Evolutionary conservation across 305 asterid genomes (phyloP), one percentile per base, ranked within the genome.

Genomic region (Ilex paraguariensis): DNA sequence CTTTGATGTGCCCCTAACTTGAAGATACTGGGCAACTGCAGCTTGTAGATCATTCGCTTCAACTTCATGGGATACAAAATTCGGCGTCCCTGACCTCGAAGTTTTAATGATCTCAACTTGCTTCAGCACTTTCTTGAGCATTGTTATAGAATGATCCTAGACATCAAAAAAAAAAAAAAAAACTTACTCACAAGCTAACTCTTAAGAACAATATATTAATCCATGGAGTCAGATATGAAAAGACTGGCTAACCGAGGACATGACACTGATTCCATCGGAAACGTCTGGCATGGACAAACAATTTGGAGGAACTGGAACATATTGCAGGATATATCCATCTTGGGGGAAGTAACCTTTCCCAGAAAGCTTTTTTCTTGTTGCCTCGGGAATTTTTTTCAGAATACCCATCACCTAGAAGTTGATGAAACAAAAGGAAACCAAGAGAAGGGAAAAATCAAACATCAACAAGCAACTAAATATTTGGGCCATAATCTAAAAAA

Each of bases 251-350:
- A 93, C 99, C 75, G 87, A 84, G 13, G 99, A 93, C 96, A 85
- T 87, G 40, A 92, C 82, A 59, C 81, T 84, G 59, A 78, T 80
- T 70, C 99, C 99, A 83, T 93, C 99, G 17, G 99, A 87, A 56
- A 93, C 39, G 64, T 93, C 99, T 66, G 99, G 99, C 54, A 87
- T 91, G 13, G 97, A 93, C 79, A 93, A 84, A 77, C 96, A 93
- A 79, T 93, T 93, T 28, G 99, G 99, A 73, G 99, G 99, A 61
- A 93, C 97, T 7, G 99, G 96, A 57, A 93, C 80, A 73, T 77
- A 74, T 73, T 84, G 87, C 76, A 93, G 70, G 63, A 86, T 69
- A 61, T 83, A 93, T 72, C 99, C 99, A 33, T 90, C 99, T 71
- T 93, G 99, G 21, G 91, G 95, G 48, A 76, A 83, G 80, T 74